Percentiles rank a stretch among this genome's conserved stretches.
phyloP scores from a whole-genome alignment of 2,329 filamentous ascomycete genomes.

The Laburnicola sp. region DNA sequence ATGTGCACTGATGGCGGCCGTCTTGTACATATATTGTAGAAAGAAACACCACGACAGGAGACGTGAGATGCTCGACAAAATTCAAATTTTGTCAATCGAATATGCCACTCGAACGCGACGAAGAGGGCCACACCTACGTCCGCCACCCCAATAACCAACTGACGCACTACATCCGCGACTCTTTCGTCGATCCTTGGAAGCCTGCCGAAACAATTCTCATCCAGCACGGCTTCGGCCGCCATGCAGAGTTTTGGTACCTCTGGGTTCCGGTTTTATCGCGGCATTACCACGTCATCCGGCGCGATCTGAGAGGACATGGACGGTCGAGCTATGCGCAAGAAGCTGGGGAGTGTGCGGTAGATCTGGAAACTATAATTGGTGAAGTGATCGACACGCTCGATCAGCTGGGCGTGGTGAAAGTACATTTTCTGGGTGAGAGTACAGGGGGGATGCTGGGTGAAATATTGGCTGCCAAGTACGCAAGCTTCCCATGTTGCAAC shows the following conservation, averaged over 20 bases:
- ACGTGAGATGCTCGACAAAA: not conserved
- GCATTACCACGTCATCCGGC: slow-evolving; percentile 38
- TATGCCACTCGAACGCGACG: slow-evolving; percentile 29
- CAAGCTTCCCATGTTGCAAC: not conserved
- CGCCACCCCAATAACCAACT: slow-evolving; percentile 35
- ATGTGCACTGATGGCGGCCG: not conserved
- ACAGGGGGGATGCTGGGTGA: slow-evolving; percentile 42
- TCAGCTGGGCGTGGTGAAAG: slow-evolving; percentile 32
- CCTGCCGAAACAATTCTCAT: slow-evolving; percentile 40
- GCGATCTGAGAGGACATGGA: slow-evolving; percentile 43
- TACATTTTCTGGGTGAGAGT: slow-evolving; percentile 43
- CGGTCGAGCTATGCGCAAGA: slow-evolving; percentile 30
- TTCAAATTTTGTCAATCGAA: not conserved
- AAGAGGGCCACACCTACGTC: slow-evolving; percentile 30
- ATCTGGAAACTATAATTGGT: slow-evolving; percentile 30
- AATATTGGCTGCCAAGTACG: slow-evolving; percentile 34
- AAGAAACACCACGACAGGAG: not conserved
- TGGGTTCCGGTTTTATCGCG: slow-evolving; percentile 41
- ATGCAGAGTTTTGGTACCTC: slow-evolving; percentile 42
- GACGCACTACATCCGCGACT: slow-evolving; percentile 35
- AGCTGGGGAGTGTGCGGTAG: slow-evolving; percentile 21
- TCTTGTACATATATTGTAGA: no score
- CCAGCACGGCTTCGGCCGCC: slow-evolving; percentile 44
- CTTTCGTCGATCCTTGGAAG: slow-evolving; percentile 40
- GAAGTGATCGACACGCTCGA: slow-evolving; percentile 44